These are phyloP conservation scores for Neckera pumila DNA, from an alignment of 225 moss, liverwort and hornwort genomes.

Conservation along the genomic window DNA sequence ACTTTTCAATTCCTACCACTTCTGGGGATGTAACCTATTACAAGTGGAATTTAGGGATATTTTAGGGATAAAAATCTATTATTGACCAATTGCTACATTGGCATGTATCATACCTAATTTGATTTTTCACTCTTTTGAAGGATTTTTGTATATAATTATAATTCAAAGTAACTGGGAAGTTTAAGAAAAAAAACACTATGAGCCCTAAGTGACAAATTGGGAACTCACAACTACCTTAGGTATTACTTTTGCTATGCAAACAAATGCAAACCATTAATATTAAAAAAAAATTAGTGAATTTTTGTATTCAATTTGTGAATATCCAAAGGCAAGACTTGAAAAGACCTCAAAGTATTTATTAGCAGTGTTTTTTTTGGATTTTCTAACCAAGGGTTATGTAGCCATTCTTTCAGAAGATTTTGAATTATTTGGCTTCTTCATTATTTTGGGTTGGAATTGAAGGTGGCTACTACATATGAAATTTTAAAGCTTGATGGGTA, in stretches of 20 bases:
- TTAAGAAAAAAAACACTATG: too few relatives aligned
- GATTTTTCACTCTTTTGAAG: too few relatives aligned
- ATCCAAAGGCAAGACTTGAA: background rate
- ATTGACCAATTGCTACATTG: too few relatives aligned
- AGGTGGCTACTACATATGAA: background rate
- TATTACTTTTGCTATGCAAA: accelerated
- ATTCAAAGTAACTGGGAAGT: too few relatives aligned
- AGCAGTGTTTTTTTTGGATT: background rate
- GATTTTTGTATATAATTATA: too few relatives aligned
- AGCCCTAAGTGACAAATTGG: too few relatives aligned
- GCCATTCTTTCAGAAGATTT: background rate
- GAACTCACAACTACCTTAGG: too few relatives aligned
- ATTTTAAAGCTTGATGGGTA: background rate
- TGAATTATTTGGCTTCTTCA: background rate
- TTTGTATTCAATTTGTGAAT: background rate
- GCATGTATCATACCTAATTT: too few relatives aligned
- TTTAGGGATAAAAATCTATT: too few relatives aligned
- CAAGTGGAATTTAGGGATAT: too few relatives aligned
- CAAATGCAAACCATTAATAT: background rate
- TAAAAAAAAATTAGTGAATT: background rate
- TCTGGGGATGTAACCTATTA: too few relatives aligned
- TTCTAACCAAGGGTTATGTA: background rate
- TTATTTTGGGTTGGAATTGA: background rate
- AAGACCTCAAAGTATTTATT: background rate
- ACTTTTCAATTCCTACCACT: too few relatives aligned